phyloP scores from a whole-genome alignment of 495 filamentous ascomycete genomes.

The Staphylotrichum tortipilum region DNA sequence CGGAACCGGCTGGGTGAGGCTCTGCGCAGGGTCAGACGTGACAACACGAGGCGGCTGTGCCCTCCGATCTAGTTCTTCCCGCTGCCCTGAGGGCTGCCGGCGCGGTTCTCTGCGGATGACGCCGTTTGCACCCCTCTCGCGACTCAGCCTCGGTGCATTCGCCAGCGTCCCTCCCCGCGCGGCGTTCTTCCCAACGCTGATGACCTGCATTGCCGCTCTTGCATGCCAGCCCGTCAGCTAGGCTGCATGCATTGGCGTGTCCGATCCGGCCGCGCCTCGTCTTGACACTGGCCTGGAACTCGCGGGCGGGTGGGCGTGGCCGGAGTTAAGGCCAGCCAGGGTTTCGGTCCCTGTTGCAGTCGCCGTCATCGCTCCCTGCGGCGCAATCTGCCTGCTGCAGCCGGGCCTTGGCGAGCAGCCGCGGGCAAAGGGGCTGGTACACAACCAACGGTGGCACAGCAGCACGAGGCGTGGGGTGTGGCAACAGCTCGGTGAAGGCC shows the following conservation, averaged over 20 bases:
- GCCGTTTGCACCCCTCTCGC: neutral
- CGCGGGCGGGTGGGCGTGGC: neutral
- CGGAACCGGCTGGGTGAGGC: neutral
- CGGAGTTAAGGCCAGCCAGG: neutral
- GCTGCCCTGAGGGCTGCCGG: neutral
- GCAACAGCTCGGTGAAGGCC: neutral
- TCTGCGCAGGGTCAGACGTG: neutral
- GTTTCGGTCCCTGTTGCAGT: too few species aligned
- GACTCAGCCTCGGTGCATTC: slow-evolving; percentile 9
- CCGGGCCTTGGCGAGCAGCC: neutral
- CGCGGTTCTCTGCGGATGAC: neutral
- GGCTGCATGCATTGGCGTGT: neutral
- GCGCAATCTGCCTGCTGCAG: too few species aligned
- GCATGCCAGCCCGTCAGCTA: neutral
- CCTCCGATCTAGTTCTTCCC: neutral
- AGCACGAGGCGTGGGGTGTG: neutral
- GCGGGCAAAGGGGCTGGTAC: neutral
- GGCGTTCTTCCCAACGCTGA: neutral
- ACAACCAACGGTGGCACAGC: slow-evolving; percentile 1
- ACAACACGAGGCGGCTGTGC: neutral
- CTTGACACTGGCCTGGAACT: slow-evolving; percentile 11
- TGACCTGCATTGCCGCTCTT: slow-evolving; percentile 12
- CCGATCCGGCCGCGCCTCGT: neutral
- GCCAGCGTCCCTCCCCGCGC: neutral
- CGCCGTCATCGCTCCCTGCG: too few species aligned